Base-by-base conservation (phyloP, 2,329 filamentous ascomycete genomes). In the Pestalotiopsis fici region DNA sequence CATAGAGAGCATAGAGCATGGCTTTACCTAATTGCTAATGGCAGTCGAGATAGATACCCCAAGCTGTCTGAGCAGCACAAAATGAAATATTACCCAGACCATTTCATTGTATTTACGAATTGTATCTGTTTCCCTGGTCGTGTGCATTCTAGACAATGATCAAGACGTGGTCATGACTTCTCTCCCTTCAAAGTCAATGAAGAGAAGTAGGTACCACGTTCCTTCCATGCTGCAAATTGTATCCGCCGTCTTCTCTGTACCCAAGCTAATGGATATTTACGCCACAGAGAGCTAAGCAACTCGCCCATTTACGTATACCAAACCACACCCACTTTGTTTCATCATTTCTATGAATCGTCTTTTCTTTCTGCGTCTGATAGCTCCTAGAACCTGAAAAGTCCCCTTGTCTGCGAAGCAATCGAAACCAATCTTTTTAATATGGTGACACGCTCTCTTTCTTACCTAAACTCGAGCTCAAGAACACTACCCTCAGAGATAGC, bases 1-100 rank as follows among this genome's bases (percentile, higher is more conserved):
- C 25, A 21, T 12, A 37, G 27, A 59, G 57, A 59, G 57, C 28
- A 59, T 37, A 18, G 31, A 35, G 57, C 28, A 59, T 35, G n/a
- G 57, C 57, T 59, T 59, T 39, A 59, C 28, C 28, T 59, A 59
- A 59, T 59, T 39, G 28, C 57, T 59, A 59, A 59, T 59, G 57
- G 57, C 57, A 59, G 57, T 37, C n/a, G 57, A 37, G 57, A 31
- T 21, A 37, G 25, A 37, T 31, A 59, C 28, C 25, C 28, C 25
- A 37, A 37, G 28, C 28, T 31, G 57, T 27, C 60, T 63, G 47
- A 23, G 21, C 60, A 63, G 39, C 39, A 23, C 43, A 18, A 28
- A 27, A 47, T 12, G 35, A 63, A 63, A 27, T 47, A 63, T 37
- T 18, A 5, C 23, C 21, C 31, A 31, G 9, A 35, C 15, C 9